Evolutionary conservation across 23 red algal species (phyloP).

Genomic region (Gracilaria domingensis): DNA sequence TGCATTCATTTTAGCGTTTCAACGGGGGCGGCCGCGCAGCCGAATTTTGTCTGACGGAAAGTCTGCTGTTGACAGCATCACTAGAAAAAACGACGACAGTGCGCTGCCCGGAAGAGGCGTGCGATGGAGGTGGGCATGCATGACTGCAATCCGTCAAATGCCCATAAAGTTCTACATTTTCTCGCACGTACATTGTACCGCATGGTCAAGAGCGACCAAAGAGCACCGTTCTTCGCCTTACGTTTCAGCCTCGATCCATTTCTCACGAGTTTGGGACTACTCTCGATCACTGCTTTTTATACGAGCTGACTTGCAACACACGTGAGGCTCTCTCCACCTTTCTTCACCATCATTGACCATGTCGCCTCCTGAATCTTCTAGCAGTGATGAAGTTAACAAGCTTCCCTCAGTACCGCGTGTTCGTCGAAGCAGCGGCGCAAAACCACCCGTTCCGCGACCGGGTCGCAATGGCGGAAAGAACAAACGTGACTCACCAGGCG

Average conservation of each 20-base stretch:
- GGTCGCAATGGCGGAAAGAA: slow-evolving; percentile 4
- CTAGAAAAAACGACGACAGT: slow-evolving; percentile 20
- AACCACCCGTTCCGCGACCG: slow-evolving; percentile 4
- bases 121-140: background rate
- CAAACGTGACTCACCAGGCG: slow-evolving; percentile 11
- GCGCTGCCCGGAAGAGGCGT: slow-evolving; percentile 4
- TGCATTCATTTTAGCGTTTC: slow-evolving; percentile 17
- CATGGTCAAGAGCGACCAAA: background rate
- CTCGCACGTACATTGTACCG: background rate
- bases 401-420: slow-evolving; percentile 51
- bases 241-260: background rate
- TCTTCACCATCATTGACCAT: background rate
- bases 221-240: background rate
- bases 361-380: slow-evolving; percentile 42
- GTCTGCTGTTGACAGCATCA: background rate
- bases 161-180: slow-evolving; percentile 7
- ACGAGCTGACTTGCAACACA: background rate
- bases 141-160: slow-evolving; percentile 3
- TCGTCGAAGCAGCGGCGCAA: slow-evolving; percentile 32
- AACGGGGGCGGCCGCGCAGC: slow-evolving; percentile 4
- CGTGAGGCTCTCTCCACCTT: background rate
- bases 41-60: background rate
- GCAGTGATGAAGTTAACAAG: slow-evolving; percentile 56
- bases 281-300: background rate
- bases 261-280: background rate